A percentile compares a stretch with the other conserved stretches of the same genome.
These are phyloP conservation scores for Gloeophyllum trabeum DNA, from an alignment of 768 basidiomycete species.

Conservation along the genomic window DNA sequence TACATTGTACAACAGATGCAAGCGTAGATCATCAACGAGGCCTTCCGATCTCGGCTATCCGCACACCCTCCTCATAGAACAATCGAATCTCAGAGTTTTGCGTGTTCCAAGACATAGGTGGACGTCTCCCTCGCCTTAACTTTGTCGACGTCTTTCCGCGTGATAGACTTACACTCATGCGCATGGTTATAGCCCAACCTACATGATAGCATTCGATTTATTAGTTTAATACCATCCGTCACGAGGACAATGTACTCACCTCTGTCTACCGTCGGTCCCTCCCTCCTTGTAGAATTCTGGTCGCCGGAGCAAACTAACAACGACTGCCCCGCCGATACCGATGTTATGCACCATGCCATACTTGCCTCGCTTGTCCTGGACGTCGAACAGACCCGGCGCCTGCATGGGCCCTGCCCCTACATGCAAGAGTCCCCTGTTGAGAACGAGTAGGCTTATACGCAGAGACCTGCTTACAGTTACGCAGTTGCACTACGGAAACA, in stretches of 20 bases:
- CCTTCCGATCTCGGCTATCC: too few species aligned
- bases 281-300: slow-evolving; percentile 66
- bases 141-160: slow-evolving; percentile 56
- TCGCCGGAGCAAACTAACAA: slow-evolving; percentile 63
- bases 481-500: slow-evolving; percentile 52
- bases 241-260: slow-evolving; percentile 27
- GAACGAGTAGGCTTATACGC: not conserved
- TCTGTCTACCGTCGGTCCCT: slow-evolving; percentile 54
- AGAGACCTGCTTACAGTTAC: slow-evolving; percentile 36
- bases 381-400: slow-evolving; percentile 56
- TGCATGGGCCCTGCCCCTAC: slow-evolving; percentile 82
- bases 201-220: too few species aligned
- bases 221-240: too few species aligned
- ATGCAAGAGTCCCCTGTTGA: not conserved
- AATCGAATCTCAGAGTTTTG: slow-evolving; percentile 33
- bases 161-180: slow-evolving; percentile 50
- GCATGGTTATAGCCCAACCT: slow-evolving; percentile 81
- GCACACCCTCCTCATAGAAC: too few species aligned
- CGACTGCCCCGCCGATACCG: slow-evolving; percentile 72
- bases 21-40: too few species aligned
- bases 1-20: too few species aligned
- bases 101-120: slow-evolving; percentile 24
- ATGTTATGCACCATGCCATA: slow-evolving; percentile 78
- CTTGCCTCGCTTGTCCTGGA: slow-evolving; percentile 56
- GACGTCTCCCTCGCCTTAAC: slow-evolving; percentile 63